Evolutionary conservation across 306 rosid genomes (phyloP).

Genomic region (Fagus crenata): DNA sequence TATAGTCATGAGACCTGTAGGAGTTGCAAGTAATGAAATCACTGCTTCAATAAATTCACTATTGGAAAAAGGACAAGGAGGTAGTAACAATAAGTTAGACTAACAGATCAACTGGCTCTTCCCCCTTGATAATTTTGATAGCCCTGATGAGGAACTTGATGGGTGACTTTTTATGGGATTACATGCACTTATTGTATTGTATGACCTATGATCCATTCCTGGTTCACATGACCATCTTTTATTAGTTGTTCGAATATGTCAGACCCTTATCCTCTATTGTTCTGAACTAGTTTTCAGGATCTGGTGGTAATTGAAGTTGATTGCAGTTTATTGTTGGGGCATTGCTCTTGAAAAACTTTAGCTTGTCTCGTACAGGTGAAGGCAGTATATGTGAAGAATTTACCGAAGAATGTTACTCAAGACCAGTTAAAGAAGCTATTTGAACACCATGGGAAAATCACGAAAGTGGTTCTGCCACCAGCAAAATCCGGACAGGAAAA

Average conservation of each 20-base stretch:
- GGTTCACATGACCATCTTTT: neutral
- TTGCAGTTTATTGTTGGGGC: constrained; percentile 8
- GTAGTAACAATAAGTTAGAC: neutral
- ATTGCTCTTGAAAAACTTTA: constrained; percentile 22
- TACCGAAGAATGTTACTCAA: constrained; percentile 88
- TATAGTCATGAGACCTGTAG: neutral
- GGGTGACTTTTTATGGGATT: neutral
- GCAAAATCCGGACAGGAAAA: constrained; percentile 84
- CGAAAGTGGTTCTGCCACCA: constrained; percentile 95
- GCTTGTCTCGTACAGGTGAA: constrained; percentile 60
- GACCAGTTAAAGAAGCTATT: constrained; percentile 83
- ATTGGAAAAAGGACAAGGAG: neutral
- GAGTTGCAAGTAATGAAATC: neutral
- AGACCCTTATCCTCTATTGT: neutral
- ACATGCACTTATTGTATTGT: neutral
- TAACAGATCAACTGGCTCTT: neutral
- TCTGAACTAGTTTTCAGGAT: neutral
- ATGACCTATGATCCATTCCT: neutral
- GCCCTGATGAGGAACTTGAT: constrained; percentile 7
- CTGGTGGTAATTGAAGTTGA: neutral
- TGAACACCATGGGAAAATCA: constrained; percentile 92
- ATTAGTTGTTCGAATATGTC: neutral
- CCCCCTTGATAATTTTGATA: neutral
- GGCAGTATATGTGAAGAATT: constrained; percentile 88
- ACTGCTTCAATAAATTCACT: neutral